Evolutionary conservation across 1,139 yeast genomes (phyloP), one percentile per base, ranked within the genome.

Genomic region (Blastobotrys petasosporus): DNA sequence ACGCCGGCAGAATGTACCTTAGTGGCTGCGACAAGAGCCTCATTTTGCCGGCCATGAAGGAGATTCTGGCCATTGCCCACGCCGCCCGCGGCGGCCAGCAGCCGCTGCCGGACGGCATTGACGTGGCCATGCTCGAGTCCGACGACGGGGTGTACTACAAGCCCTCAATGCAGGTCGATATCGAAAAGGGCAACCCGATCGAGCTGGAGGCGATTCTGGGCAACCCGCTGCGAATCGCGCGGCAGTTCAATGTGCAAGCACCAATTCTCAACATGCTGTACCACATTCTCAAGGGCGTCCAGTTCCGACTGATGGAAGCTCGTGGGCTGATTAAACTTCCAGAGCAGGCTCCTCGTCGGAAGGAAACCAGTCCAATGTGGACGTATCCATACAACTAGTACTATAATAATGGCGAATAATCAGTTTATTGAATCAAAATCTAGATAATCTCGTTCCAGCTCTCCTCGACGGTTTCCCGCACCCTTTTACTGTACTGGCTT

Each of bases 401-500:
- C 10, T 31, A 5, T 13, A n/a, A n/a, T n/a, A n/a, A n/a, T n/a
- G n/a, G n/a, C n/a, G n/a, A n/a, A n/a, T n/a, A n/a, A n/a, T n/a
- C n/a, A n/a, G n/a, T n/a, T n/a, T n/a, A n/a, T n/a, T n/a, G n/a
- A n/a, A n/a, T n/a, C n/a, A n/a, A n/a, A n/a, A n/a, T 10, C 31
- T 20, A 42, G 30, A 37, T 51, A 12, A 47, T 45, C 51, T 59
- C 64, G 32, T 54, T 54, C 70, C 70, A 66, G 53, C 70, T 66
- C 48, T 58, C 63, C 46, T 92, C 98, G 42, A 92, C 98, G 0
- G 97, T 87, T 63, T 88, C 95, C 55, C 94, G 78, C 25, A 92
- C 98, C 54, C 97, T 70, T 63, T 88, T 87, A 49, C 84, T 79
- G 63, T 92, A 92, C 67, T 90, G 97, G 33, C 92, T 82, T 54